These are phyloP conservation scores for Colletotrichum sp. DNA, from an alignment of 2,329 filamentous ascomycete species.

Conservation along the genomic window DNA sequence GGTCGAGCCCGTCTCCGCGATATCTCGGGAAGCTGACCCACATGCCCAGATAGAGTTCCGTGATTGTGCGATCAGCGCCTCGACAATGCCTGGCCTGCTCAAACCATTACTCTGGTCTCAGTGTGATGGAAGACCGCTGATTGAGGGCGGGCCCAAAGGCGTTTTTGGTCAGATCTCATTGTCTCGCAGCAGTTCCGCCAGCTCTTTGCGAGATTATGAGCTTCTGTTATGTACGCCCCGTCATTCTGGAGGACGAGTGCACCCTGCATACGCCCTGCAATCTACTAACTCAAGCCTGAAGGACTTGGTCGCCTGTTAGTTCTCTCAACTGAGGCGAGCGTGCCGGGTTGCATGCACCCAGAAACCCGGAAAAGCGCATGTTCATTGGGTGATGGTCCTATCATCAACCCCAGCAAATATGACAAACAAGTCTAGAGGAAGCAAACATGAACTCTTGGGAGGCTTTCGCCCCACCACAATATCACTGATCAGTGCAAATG, in stretches of 20 bases:
- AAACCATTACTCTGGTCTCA: not conserved
- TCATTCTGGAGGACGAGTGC: not conserved
- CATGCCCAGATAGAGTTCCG: not conserved
- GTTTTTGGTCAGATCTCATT: not conserved
- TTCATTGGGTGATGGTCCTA: not conserved
- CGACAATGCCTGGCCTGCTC: not conserved
- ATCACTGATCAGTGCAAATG: not conserved
- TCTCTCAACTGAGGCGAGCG: not conserved
- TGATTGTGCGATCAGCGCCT: not conserved
- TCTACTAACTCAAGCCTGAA: not conserved
- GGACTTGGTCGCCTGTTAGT: not conserved
- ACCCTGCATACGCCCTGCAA: not conserved
- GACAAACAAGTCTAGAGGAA: not conserved
- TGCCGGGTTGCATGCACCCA: not conserved
- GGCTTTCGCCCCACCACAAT: not conserved
- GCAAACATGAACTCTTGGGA: constrained; percentile 6
- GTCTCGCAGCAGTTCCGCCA: not conserved
- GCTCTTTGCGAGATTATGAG: not conserved
- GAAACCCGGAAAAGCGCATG: not conserved
- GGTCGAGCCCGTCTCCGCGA: not conserved
- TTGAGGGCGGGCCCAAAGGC: not conserved
- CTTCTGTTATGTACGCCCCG: not conserved
- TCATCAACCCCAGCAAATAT: not conserved
- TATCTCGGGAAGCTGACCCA: not conserved
- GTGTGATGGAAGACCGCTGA: not conserved